Base-by-base conservation (phyloP, 768 basidiomycete species). In the Naganishia friedmannii region DNA sequence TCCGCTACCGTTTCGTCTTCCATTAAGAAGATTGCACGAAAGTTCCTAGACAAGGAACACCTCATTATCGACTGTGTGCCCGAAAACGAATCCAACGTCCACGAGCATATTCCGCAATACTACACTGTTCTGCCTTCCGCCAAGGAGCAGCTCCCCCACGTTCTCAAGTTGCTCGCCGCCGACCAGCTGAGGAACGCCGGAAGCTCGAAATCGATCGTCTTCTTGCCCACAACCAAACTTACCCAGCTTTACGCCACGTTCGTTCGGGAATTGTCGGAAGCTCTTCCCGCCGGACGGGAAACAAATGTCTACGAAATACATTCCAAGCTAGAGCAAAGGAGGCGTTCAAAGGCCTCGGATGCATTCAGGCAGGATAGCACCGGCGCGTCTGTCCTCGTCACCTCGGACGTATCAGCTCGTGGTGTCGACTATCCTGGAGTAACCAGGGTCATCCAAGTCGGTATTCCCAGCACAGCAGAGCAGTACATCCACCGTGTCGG, bases 391-490 rank as follows among this genome's bases (percentile, higher is more conserved):
- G 83, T 96, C 34, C 86, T 95, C 65, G 84, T 96, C 74, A 90
- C 88, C 3, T 93, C 92, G 0, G 93, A 95, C 74, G 88, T 95
- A 6, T 93, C 91, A 32, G 91, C 92, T 26, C 87, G 92, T 69
- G 91, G 91, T 19, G 86, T 94, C 54, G 91, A 95, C 79, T 95
- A 94, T 78, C 92, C 92, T 9, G 87, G 86, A 23, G 90, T 93
- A 26, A 91, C 91, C 0, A 88, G 93, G 46, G 90, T 94, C 71
- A 89, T 98, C 73, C 96, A 97, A 79, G 84, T 99, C 63, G 93
- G 95, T 63, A 83, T 90, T 8, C 93, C 95, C 1, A 78, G 82
- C 7, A 83, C 82, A 0, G 80, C 86, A 12, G 89, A 92, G 26
- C 86, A 88, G 73, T 95, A 96, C 78, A 83, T 93, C 60, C 91